Conservation (phyloP, 2,329 filamentous ascomycete species). For the Rhinocladiella similis region DNA sequence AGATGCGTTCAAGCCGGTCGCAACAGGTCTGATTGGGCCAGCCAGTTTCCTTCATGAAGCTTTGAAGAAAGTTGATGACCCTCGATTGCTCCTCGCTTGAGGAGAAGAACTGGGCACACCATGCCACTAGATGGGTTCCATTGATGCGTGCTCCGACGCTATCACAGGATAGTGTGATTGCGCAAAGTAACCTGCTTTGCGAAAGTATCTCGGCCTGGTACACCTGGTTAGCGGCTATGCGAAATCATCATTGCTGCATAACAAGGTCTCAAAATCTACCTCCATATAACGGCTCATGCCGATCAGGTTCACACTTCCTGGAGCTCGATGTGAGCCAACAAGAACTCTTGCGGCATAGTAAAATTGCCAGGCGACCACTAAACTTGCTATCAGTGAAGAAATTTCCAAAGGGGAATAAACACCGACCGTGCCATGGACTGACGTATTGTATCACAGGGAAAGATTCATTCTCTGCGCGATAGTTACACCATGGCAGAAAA, state of each 20-base stretch:
- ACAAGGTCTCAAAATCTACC: background rate
- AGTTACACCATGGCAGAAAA: background rate
- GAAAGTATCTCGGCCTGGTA: background rate
- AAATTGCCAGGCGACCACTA: slow-evolving; percentile 5
- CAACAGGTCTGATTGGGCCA: slow-evolving; percentile 8
- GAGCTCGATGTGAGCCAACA: background rate
- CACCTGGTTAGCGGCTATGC: background rate
- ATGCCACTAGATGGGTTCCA: slow-evolving; percentile 5
- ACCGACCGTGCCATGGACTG: slow-evolving; percentile 8
- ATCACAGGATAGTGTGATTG: background rate
- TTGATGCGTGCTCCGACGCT: slow-evolving; percentile 5
- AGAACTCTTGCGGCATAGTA: slow-evolving; percentile 6
- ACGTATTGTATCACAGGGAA: slow-evolving; percentile 1
- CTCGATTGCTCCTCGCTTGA: slow-evolving; percentile 1
- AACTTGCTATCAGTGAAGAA: background rate
- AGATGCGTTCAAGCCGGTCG: slow-evolving; percentile 3
- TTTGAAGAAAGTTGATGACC: background rate
- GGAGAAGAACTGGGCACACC: slow-evolving; percentile 10
- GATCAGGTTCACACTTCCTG: background rate
- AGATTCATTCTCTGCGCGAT: background rate
- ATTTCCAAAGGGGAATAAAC: background rate
- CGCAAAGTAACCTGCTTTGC: background rate
- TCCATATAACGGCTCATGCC: background rate
- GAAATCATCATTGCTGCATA: background rate
- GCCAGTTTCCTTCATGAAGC: background rate